A percentile compares a stretch with the other conserved stretches of the same genome.
These are phyloP conservation scores for Lactifluus hygrophoroides DNA, from an alignment of 768 basidiomycete species.

Conservation along the genomic window DNA sequence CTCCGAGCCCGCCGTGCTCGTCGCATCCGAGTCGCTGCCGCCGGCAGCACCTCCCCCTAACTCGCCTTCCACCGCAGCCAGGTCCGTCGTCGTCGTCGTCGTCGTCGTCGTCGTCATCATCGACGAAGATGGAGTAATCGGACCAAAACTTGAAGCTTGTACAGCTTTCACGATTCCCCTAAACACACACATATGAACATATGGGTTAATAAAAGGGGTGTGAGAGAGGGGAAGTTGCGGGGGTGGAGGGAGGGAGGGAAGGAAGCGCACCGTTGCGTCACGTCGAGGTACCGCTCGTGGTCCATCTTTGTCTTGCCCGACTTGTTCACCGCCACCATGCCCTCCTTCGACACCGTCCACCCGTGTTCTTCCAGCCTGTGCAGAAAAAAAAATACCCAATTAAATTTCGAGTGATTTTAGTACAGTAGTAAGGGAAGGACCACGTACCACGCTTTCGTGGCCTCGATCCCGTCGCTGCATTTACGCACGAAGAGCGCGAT, in stretches of 20 bases:
- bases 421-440: too few relatives aligned
- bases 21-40: not conserved
- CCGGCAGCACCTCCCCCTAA: not conserved
- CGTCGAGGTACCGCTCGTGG: constrained; percentile 3
- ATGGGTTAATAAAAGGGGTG: too few relatives aligned
- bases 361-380: not conserved
- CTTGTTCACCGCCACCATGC: not conserved
- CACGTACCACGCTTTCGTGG: constrained; percentile 5
- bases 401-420: not conserved
- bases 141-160: not conserved
- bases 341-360: not conserved
- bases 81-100: not conserved
- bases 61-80: not conserved
- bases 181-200: too few relatives aligned
- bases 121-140: not conserved
- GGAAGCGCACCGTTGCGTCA: constrained; percentile 4
- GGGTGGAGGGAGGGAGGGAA: not conserved
- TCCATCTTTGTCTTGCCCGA: not conserved
- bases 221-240: too few relatives aligned
- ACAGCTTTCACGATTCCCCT: not conserved
- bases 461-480: not conserved
- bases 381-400: too few relatives aligned
- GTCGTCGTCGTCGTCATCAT: not conserved
- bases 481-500: not conserved
- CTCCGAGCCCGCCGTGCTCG: not conserved